These are phyloP conservation scores for Jatropha podagrica DNA, from an alignment of 441 rosid species.

Conservation along the genomic window DNA sequence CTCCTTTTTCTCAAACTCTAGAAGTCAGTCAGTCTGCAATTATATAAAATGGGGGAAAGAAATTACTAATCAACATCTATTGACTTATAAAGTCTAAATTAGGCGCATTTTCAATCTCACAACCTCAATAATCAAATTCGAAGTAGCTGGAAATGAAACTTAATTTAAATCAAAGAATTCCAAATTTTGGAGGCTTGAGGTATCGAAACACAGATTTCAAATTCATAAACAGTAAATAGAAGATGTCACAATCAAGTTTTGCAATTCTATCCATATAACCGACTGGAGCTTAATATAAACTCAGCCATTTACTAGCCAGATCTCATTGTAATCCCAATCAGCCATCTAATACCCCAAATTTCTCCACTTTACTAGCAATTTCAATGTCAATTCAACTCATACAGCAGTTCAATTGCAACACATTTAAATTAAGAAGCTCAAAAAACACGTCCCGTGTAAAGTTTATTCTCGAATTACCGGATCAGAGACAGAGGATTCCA, in stretches of 20 bases:
- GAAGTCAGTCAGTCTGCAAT: not conserved
- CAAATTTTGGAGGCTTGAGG: not conserved
- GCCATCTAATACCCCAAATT: not conserved
- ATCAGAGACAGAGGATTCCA: conserved; percentile 86
- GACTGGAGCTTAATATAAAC: not conserved
- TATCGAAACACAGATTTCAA: not conserved
- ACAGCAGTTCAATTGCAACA: conserved; percentile 1
- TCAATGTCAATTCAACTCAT: not conserved
- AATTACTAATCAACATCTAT: not conserved
- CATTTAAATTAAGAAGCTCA: conserved; percentile 6
- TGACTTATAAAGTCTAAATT: not conserved
- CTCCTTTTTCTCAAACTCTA: not conserved
- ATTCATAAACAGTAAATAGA: not conserved
- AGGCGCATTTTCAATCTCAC: not conserved
- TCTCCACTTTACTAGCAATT: not conserved
- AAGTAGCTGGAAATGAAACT: not conserved
- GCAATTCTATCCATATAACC: not conserved
- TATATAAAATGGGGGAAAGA: too few relatives aligned
- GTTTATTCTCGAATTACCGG: conserved; percentile 43
- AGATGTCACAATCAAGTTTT: not conserved
- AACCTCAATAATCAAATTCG: not conserved
- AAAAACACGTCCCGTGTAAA: not conserved
- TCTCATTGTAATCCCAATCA: conserved; percentile 2
- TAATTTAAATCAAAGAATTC: conserved; percentile 5
- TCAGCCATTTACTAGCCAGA: not conserved